Evolutionary conservation across 208 protist species (phyloP).

Genomic region (Wallacemonas rigidus): DNA sequence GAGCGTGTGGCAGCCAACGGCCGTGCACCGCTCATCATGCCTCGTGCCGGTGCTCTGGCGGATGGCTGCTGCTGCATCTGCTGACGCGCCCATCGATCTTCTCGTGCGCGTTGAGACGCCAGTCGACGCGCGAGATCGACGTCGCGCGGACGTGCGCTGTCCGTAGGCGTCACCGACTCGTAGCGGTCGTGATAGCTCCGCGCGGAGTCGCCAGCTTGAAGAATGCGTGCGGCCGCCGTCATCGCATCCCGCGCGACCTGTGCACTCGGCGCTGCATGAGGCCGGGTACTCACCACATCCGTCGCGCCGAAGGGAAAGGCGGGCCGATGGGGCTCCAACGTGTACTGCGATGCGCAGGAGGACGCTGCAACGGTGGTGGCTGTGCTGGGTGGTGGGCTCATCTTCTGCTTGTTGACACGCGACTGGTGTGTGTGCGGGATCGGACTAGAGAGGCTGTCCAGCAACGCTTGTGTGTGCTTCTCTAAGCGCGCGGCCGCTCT

Average conservation of each 20-base stretch:
- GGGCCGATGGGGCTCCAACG: background rate
- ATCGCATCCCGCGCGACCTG: background rate
- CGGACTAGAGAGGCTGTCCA: background rate
- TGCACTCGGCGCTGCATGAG: background rate
- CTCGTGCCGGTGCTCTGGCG: too few relatives aligned
- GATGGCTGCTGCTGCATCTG: background rate
- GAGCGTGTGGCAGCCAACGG: too few relatives aligned
- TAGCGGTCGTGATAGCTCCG: background rate
- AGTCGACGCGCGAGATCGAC: slow-evolving; percentile 10
- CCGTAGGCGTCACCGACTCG: background rate
- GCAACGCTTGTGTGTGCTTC: background rate
- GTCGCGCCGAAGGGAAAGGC: background rate
- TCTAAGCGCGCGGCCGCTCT: background rate
- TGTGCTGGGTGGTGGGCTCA: too few relatives aligned
- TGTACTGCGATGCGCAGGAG: background rate
- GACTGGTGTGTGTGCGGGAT: background rate
- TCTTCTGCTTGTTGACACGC: background rate
- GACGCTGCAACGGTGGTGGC: too few relatives aligned
- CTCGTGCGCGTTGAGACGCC: slow-evolving; percentile 3
- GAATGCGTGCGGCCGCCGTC: background rate
- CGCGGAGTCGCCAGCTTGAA: background rate
- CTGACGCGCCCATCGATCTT: slow-evolving; percentile 8
- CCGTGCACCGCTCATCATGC: too few relatives aligned
- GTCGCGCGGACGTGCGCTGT: background rate
- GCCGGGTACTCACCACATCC: background rate